A percentile compares a stretch with the other conserved stretches of the same genome.
Evolutionary conservation across 108 stramenopile genomes (phyloP).

Genomic region (Chaetoceros tenuissimus): DNA sequence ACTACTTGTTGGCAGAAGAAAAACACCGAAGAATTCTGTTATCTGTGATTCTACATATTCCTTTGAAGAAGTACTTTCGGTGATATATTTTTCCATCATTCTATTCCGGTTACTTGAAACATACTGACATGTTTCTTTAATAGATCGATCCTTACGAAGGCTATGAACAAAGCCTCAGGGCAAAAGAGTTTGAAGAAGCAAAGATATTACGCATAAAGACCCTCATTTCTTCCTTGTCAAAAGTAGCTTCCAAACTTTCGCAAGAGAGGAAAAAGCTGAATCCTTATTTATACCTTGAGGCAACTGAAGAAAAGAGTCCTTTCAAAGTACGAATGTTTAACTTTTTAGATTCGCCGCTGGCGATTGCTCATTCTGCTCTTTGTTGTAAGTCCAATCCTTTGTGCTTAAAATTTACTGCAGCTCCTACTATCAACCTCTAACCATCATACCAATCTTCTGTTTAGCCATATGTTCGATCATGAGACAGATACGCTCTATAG

Average conservation of each 20-base stretch:
- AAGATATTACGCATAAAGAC: not conserved
- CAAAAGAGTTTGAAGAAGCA: not conserved
- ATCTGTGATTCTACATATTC: too few species aligned
- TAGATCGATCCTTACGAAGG: not conserved
- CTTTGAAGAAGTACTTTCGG: too few species aligned
- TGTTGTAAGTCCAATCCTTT: conserved; percentile 11
- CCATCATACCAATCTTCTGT: too few species aligned
- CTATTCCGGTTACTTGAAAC: too few species aligned
- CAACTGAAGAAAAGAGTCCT: conserved; percentile 19
- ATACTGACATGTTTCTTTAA: too few species aligned
- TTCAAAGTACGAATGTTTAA: conserved; percentile 15
- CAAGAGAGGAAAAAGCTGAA: not conserved
- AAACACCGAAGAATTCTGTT: too few species aligned
- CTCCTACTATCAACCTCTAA: too few species aligned
- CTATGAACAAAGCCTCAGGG: not conserved
- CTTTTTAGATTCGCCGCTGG: conserved; percentile 7
- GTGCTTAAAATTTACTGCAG: too few species aligned
- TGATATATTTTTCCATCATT: too few species aligned
- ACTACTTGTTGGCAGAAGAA: too few species aligned
- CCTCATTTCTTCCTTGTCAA: not conserved
- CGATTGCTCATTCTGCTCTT: conserved; percentile 11
- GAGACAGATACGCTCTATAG: conserved; percentile 43
- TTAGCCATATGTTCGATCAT: conserved; percentile 40
- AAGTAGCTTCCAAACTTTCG: not conserved
- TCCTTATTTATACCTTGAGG: conserved; percentile 6